phyloP scores from a whole-genome alignment of 441 rosid genomes.

The Corymbia citriodora region DNA sequence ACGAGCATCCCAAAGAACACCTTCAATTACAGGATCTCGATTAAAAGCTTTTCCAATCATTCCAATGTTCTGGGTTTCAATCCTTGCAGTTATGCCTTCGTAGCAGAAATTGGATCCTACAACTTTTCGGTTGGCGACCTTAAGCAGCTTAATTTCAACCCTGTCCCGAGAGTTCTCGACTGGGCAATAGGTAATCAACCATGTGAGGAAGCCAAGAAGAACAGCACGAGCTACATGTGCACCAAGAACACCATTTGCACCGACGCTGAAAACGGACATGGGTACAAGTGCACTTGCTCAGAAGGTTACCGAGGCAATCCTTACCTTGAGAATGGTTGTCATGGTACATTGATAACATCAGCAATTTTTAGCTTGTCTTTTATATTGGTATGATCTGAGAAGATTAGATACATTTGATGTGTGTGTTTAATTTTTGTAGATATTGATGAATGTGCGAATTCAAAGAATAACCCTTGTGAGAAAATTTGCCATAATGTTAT shows the following conservation, averaged over 20 bases:
- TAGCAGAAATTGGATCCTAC: neutral
- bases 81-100: rapidly evolving
- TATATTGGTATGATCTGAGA: too few relatives aligned
- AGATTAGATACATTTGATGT: too few relatives aligned
- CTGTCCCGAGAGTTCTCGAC: neutral
- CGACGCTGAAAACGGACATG: rapidly evolving
- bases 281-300: neutral
- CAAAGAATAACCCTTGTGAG: too few relatives aligned
- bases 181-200: neutral
- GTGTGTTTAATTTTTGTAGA: too few relatives aligned
- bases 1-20: neutral
- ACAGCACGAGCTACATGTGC: rapidly evolving
- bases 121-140: neutral
- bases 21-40: rapidly evolving
- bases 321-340: neutral
- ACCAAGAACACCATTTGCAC: neutral
- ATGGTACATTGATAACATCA: neutral
- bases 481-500: neutral
- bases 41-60: rapidly evolving
- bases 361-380: too few relatives aligned
- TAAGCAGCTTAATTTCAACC: neutral
- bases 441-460: too few relatives aligned
- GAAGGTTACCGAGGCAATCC: rapidly evolving
- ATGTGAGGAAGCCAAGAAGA: neutral
- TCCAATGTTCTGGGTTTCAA: rapidly evolving